Evolutionary conservation across 345 rosid species (phyloP), one percentile per base, ranked within the genome.

Genomic region (Cardamine chenopodiifolia): DNA sequence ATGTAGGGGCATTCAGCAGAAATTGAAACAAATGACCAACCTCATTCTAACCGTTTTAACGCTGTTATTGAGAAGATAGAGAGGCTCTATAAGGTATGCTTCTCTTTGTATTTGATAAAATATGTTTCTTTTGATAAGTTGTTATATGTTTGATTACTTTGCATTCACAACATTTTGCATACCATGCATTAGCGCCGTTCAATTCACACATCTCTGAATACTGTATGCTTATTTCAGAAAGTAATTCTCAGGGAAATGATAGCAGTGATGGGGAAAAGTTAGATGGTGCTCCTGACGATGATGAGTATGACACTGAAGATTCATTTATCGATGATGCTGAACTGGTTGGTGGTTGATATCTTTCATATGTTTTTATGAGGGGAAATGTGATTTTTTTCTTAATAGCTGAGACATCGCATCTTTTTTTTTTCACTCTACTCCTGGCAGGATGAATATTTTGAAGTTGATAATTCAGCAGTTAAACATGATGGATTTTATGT

Each of bases 51-150:
- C 64, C 92, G 97, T 50, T 90, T 91, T 73, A 91, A 88, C 80
- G 95, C 98, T 53, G 98, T 94, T 70, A 91, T 94, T 78, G 97
- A 94, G 87, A 94, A 94, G 92, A 91, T 94, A 74, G 98, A 94
- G 80, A 91, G 96, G 57, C 96, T 94, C 26, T 94, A 94, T 79
- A 91, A 85, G 96, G 98, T 93, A 68, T 68, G 56, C 55, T 35
- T 18, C 34, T 48, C 49, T 67, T 26, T 59, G 56, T 35, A 4
- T 32, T 17, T 2, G 20, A 45, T 58, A 22, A 19, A 56, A 47
- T 39, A 45, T 48, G 19, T 66, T 53, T 56, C 45, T 47, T 56
- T 48, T 66, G 14, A 22, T 44, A 20, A 40, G 26, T 25, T 40
- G 14, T 37, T 12, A 35, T 40, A 49, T 45, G 47, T 72, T 22